Evolutionary conservation across 176 grass and related monocot species (phyloP).

Genomic region (Metroxylon sagu): DNA sequence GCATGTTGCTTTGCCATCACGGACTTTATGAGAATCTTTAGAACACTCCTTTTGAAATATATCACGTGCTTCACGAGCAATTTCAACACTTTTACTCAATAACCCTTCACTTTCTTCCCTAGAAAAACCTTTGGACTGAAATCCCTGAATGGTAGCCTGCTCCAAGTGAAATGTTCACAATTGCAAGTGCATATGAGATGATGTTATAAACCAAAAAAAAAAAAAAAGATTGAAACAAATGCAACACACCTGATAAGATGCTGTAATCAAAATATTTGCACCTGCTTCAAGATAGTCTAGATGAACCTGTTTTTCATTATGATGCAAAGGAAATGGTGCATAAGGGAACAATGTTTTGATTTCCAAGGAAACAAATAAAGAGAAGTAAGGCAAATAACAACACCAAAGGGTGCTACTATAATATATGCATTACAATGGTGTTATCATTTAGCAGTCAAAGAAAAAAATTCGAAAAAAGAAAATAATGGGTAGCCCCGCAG

Average conservation of each 20-base stretch:
- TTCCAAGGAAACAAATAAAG: not conserved
- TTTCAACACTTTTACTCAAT: conserved; percentile 63
- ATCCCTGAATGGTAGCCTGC: conserved; percentile 91
- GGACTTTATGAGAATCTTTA: not conserved
- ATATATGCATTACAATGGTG: too few species aligned
- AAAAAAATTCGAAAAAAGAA: too few species aligned
- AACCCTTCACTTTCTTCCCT: conserved; percentile 57
- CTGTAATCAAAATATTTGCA: conserved; percentile 75
- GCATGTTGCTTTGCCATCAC: conserved; percentile 1
- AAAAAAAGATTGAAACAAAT: not conserved
- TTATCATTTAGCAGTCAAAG: too few species aligned
- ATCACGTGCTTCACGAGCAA: conserved; percentile 68
- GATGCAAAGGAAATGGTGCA: not conserved
- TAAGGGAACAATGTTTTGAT: too few species aligned
- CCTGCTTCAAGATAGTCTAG: conserved; percentile 86
- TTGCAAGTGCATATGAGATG: not conserved
- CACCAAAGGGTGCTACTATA: too few species aligned
- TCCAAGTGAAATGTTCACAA: conserved; percentile 2
- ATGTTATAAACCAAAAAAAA: conserved; percentile 1
- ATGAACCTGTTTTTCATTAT: conserved; percentile 52
- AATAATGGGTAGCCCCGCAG: too few species aligned
- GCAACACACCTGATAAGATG: conserved; percentile 77
- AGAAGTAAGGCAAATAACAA: not conserved
- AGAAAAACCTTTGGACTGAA: conserved; percentile 64
- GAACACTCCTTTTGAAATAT: conserved; percentile 44